These are phyloP conservation scores for Solanum hybrid DNA, from an alignment of 305 asterid species.

Conservation along the genomic window DNA sequence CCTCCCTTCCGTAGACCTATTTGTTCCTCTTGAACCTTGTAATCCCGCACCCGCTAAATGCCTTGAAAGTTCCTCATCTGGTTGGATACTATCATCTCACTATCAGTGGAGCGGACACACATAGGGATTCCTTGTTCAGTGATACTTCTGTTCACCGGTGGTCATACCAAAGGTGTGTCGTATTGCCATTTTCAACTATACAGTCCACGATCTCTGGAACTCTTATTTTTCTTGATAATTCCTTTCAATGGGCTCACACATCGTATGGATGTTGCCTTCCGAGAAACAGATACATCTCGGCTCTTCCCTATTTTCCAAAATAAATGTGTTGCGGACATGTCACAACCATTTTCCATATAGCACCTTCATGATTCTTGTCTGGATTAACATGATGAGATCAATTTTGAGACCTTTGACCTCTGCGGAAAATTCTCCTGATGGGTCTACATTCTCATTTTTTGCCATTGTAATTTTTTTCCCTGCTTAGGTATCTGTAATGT, in stretches of 20 bases:
- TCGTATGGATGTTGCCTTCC: not conserved
- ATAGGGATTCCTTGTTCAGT: not conserved
- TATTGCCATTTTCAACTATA: not conserved
- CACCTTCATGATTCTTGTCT: not conserved
- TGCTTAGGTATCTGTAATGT: not conserved
- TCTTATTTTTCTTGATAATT: not conserved
- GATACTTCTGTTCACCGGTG: not conserved
- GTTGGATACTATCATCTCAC: not conserved
- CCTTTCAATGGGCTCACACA: not conserved
- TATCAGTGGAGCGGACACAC: not conserved
- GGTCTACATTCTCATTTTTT: not conserved
- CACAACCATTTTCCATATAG: not conserved
- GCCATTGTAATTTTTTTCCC: not conserved
- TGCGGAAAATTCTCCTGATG: not conserved
- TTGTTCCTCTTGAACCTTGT: not conserved
- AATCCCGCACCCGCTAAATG: not conserved
- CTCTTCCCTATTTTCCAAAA: not conserved
- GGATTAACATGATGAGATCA: not conserved
- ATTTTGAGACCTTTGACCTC: not conserved
- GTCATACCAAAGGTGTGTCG: not conserved
- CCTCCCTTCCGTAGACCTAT: not conserved
- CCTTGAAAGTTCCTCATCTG: not conserved
- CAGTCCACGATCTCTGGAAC: not conserved
- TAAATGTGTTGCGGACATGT: not conserved
- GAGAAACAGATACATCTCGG: not conserved